A percentile compares a stretch with the other conserved stretches of the same genome.
These are phyloP conservation scores for Corymbia maculata DNA, from an alignment of 345 rosid genomes.

Conservation along the genomic window DNA sequence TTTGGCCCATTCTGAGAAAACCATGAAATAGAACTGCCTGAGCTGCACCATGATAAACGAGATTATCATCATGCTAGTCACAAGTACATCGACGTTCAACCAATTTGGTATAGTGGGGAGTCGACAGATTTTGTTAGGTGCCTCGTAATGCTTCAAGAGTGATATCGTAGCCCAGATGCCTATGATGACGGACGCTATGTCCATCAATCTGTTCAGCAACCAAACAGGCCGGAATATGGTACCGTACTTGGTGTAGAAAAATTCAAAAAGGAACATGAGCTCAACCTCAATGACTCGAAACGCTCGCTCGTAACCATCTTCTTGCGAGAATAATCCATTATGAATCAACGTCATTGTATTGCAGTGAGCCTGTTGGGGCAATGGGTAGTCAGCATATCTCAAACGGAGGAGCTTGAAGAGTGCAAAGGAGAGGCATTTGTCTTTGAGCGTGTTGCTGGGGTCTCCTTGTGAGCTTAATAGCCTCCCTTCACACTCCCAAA, in stretches of 20 bases:
- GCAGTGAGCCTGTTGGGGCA: background rate
- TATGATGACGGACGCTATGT: accelerated
- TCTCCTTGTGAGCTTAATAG: background rate
- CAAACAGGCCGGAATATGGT: background rate
- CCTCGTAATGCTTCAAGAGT: background rate
- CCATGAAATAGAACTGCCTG: background rate
- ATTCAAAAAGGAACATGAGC: background rate
- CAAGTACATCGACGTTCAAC: background rate
- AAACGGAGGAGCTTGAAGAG: background rate
- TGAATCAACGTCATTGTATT: background rate
- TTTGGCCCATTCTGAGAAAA: background rate
- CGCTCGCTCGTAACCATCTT: background rate
- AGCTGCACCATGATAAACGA: background rate
- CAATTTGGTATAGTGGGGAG: background rate
- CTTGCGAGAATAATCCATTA: background rate
- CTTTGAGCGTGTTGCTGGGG: background rate
- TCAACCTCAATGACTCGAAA: background rate
- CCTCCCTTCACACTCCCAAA: background rate
- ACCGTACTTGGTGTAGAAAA: background rate
- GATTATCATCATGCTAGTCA: background rate
- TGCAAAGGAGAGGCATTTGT: background rate
- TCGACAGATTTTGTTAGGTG: background rate
- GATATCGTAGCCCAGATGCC: background rate
- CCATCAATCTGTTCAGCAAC: accelerated
- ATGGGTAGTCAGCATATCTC: background rate